Evolutionary conservation across 2,329 filamentous ascomycete species (phyloP).

Genomic region (Cytospora piceae): DNA sequence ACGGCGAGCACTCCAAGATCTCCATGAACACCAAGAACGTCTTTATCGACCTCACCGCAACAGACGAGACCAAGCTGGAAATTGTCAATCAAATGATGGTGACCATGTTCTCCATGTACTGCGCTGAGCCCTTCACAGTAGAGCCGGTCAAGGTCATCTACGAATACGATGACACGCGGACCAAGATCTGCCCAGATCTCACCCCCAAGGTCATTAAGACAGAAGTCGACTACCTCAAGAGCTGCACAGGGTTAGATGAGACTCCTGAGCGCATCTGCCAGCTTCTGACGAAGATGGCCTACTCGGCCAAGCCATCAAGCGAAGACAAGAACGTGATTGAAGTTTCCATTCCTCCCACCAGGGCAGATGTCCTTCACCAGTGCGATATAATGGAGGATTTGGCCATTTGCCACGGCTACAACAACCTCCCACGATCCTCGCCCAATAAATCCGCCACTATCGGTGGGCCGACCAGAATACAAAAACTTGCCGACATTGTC

Average conservation of each 20-base stretch:
- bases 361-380: conserved; percentile 93
- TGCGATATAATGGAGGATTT: conserved; percentile 99
- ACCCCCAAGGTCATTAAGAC: conserved; percentile 76
- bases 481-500: conserved; percentile 93
- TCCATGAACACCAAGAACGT: conserved; percentile 88
- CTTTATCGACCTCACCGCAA: conserved; percentile 96
- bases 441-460: conserved; percentile 86
- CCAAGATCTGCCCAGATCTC: conserved; percentile 79
- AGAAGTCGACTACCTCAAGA: conserved; percentile 91
- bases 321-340: conserved; percentile 73
- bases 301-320: conserved; percentile 75
- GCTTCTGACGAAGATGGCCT: conserved; percentile 87
- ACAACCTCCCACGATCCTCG: conserved; percentile 85
- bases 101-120: conserved; percentile 95
- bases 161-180: conserved; percentile 78
- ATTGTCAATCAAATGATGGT: conserved; percentile 95
- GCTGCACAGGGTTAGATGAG: conserved; percentile 82
- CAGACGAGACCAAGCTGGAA: conserved; percentile 93
- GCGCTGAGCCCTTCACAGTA: conserved; percentile 84
- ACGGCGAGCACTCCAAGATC: conserved; percentile 96
- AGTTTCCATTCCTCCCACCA: conserved; percentile 82
- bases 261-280: conserved; percentile 75
- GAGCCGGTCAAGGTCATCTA: conserved; percentile 94
- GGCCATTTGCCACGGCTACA: conserved; percentile 96
- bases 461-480: conserved; percentile 84